phyloP scores from a whole-genome alignment of 1,284 basidiomycete species.

The Ganoderma meredithae region DNA sequence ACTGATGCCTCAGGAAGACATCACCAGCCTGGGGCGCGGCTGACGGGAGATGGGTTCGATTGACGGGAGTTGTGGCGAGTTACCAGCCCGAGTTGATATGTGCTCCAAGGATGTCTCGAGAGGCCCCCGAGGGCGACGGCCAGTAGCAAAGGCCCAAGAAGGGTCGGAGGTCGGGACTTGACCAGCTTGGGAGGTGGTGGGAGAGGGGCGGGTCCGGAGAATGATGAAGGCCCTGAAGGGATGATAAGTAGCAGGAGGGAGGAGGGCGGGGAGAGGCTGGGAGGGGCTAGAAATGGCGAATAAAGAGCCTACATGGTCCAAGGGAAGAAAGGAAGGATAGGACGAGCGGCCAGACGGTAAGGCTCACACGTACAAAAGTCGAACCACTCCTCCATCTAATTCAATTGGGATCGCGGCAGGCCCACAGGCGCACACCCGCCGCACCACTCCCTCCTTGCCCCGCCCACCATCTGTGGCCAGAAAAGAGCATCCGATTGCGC shows the following conservation, averaged over 20 bases:
- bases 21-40: conserved; percentile 16
- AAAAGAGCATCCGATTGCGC: neutral
- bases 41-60: conserved; percentile 9
- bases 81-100: conserved; percentile 10
- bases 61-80: conserved; percentile 5
- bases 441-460: conserved; percentile 3
- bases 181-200: neutral
- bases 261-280: neutral
- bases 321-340: conserved; percentile 2
- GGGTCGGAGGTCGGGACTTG: neutral
- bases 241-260: neutral
- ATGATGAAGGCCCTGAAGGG: neutral
- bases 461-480: neutral
- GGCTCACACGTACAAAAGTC: conserved; percentile 22
- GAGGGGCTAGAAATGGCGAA: conserved; percentile 3
- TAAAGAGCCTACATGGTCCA: conserved; percentile 16
- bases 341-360: conserved; percentile 4
- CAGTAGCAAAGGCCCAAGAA: conserved; percentile 4
- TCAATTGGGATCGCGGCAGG: conserved; percentile 3
- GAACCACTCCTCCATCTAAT: conserved; percentile 15
- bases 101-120: neutral
- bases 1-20: conserved; percentile 12
- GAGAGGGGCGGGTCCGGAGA: neutral
- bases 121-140: neutral
- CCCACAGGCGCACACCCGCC: conserved; percentile 8